Evolutionary conservation across 495 filamentous ascomycete species (phyloP), one percentile per base, ranked within the genome.

Genomic region (Penicillium verhagenii): DNA sequence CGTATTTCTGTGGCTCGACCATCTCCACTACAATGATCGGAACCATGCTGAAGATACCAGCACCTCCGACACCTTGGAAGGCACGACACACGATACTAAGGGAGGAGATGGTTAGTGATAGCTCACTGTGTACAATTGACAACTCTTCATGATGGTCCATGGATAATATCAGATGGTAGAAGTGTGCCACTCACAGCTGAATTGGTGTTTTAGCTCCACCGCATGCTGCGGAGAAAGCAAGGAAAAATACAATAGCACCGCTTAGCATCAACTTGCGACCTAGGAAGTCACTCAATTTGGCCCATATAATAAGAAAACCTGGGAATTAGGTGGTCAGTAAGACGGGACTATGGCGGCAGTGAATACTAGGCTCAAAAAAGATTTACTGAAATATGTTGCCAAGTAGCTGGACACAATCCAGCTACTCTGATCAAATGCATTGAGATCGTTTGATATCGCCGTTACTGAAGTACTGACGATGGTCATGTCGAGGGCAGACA

Each of bases 21-120:
- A 84, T 61, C 59, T 85, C 80, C 3, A 74, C 73, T 6, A 79
- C 56, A 6, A 84, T 75, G 19, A 85, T 76, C 61, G 82, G 78
- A 2, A 76, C 63, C 7, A 85, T 67, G 11, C 80, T 80, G 55
- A 83, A 81, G 9, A 78, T 48, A 0, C 77, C 78, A 1, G 71
- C 63, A 9, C 70, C 76, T 1, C 74, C 75, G 19, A 76, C 54
- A 1, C 76, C 76, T 59, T 79, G 75, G 10, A 80, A 60, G 0
- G 65, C 67, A 26, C 74, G 69, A 23, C 66, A 67, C 7, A 65
- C 54, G 37, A 78, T 75, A 0, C 62, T 70, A 23, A 23, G 23
- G 28, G 6, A 18, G 21, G 6, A 45, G 42, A 6, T 18, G 7
- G 20, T n/a, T n/a, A n/a, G n/a, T n/a, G n/a, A n/a, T n/a, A n/a